Conservation (phyloP, 2,329 filamentous ascomycete genomes). For the Cercospora berteroae region DNA sequence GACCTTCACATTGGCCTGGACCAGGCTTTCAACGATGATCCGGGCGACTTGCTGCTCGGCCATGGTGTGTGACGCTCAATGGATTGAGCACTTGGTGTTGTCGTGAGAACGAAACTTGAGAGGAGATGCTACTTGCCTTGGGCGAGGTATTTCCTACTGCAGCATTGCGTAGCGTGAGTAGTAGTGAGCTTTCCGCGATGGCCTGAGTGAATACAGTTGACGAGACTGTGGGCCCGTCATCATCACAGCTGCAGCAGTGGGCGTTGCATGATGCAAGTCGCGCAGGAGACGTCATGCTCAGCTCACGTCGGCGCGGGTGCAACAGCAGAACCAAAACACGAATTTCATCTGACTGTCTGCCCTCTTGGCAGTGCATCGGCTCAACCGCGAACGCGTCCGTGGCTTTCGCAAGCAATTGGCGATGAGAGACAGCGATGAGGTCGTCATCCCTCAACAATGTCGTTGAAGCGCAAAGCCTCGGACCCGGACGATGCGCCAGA, state of each 20-base stretch:
- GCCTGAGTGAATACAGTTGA: not conserved
- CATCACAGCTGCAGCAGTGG: not conserved
- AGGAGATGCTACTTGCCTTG: constrained; percentile 9
- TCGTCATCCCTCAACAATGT: constrained; percentile 20
- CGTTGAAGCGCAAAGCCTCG: constrained; percentile 34
- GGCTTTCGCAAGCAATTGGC: not conserved
- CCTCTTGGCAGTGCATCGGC: not conserved
- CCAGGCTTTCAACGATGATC: constrained; percentile 37
- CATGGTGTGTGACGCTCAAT: constrained; percentile 10
- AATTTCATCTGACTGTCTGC: not conserved
- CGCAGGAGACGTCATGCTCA: constrained; percentile 15
- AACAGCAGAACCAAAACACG: not conserved
- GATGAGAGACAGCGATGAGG: not conserved
- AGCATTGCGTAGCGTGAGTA: not conserved
- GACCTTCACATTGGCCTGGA: constrained; percentile 47
- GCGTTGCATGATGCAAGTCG: not conserved
- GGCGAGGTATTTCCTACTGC: not conserved
- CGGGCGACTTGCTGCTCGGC: constrained; percentile 34
- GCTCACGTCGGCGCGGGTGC: constrained; percentile 6
- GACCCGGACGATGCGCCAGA: constrained; percentile 16
- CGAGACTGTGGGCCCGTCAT: constrained; percentile 1
- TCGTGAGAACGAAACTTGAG: not conserved
- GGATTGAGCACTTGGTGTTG: not conserved
- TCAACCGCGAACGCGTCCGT: not conserved
- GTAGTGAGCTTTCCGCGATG: constrained; percentile 8